A percentile compares a stretch with the other conserved stretches of the same genome.
These are phyloP conservation scores for Ilyonectria robusta DNA, from an alignment of 2,329 filamentous ascomycete genomes.

Conservation along the genomic window DNA sequence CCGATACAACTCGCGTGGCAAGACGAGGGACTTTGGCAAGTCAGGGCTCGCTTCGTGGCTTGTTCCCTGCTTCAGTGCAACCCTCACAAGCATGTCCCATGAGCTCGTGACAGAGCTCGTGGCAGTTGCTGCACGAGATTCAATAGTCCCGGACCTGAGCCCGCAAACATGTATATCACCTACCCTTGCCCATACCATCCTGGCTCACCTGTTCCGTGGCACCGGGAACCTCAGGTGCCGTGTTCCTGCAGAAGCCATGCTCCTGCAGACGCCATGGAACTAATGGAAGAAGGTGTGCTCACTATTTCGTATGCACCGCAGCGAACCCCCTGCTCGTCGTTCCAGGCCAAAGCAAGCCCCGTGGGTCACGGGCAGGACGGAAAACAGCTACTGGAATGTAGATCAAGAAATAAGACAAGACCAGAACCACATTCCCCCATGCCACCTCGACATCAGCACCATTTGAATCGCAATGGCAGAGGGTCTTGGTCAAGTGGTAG, in stretches of 20 bases:
- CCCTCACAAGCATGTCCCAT: neutral
- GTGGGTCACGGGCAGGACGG: constrained; percentile 5
- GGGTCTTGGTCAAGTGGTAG: constrained; percentile 45
- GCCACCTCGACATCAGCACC: constrained; percentile 14
- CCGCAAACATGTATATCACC: neutral
- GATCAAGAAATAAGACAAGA: constrained; percentile 37
- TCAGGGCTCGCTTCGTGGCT: neutral
- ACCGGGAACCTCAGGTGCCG: neutral
- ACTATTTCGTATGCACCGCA: no score
- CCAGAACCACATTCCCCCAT: constrained; percentile 12
- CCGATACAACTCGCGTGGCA: neutral
- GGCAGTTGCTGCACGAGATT: neutral
- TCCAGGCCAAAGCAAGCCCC: neutral
- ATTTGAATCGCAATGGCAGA: constrained; percentile 41
- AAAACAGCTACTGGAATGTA: constrained; percentile 16
- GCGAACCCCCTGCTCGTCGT: neutral
- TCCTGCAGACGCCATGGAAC: no score
- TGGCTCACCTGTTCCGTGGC: constrained; percentile 2
- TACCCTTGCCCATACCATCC: neutral
- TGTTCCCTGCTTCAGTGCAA: no score
- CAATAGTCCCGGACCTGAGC: neutral
- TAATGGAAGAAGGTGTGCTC: neutral
- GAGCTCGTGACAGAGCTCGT: neutral
- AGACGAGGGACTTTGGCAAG: neutral
- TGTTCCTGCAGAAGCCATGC: neutral